Base-by-base conservation (phyloP, 2,329 filamentous ascomycete genomes). In the Parastagonospora nodorum region DNA sequence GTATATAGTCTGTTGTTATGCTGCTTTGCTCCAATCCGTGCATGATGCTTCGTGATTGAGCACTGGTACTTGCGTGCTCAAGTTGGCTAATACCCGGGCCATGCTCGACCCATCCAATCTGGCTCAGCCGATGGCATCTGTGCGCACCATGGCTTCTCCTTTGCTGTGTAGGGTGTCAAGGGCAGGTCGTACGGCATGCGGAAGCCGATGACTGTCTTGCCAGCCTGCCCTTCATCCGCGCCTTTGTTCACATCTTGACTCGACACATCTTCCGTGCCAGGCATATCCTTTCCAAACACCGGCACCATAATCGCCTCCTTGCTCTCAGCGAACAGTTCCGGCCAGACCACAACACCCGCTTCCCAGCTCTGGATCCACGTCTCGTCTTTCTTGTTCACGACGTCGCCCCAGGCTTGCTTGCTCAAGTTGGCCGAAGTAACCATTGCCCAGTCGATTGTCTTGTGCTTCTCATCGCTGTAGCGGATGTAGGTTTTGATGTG, bases 341-440 rank as follows among this genome's bases (percentile, higher is more conserved):
- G 91, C 89, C 91, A 95, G 0, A 96, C 81, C 40, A 96, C 68
- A 1, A 96, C 89, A 0, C 92, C 92, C 29, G 90, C 82, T 70
- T 96, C 92, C 78, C 88, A 96, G 28, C 89, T 94, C 50, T 88
- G 86, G 27, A 96, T 84, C 31, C 87, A 82, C 28, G 91, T 55
- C 61, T 89, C 82, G 1, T 83, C 84, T 0, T 79, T 76, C 2
- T 77, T 71, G 53, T 82, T 84, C 7, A 69, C 71, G 2, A 82
- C 78, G 32, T 88, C 85, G 1, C 92, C 92, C 92, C 92, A 96
- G 0, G 92, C 92, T 73, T 96, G 91, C 54, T 87, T 93, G 1
- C 89, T 94, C 2, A 96, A 72, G 61, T 96, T 96, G n/a, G 92
- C 91, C n/a, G 89, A 94, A 0, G 90, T 95, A 2, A 95, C 71